Evolutionary conservation across 2,329 filamentous ascomycete genomes (phyloP), one percentile per base, ranked within the genome.

Genomic region (Alternaria solani): DNA sequence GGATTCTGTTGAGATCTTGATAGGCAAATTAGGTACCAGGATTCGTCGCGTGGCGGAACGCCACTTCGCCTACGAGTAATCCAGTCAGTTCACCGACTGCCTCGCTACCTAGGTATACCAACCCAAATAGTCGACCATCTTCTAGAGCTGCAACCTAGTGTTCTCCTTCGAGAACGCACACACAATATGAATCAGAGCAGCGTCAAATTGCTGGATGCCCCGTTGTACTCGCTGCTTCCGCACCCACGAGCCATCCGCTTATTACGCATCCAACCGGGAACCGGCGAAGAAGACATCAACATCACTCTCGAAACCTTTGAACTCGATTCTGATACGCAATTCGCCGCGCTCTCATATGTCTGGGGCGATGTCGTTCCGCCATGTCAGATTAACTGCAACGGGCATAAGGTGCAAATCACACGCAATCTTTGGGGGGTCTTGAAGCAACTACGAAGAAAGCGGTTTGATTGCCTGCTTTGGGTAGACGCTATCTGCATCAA

Each of bases 401-500:
- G 51, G 11, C 41, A 54, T 28, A 34, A 8, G 9, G n/a, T 0
- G 26, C 7, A 1, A 12, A 14, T 54, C 14, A 54, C 30, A 38
- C 18, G 25, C 8, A 54, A 28, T 46, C 51, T 54, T 5, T 32
- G n/a, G 26, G 41, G 20, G 8, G 39, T 34, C 18, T 18, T 54
- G 9, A 38, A 2, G 11, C 51, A 54, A 18, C 26, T 54, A 26
- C 41, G 11, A 4, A 16, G 28, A 28, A 30, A 46, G 8, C 3
- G 12, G 5, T 28, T 44, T 20, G 38, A 53, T 3, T 28, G 56
- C 36, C n/a, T 51, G 16, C 34, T 63, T 12, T 62, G 55, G 59
- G 28, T 30, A 30, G 28, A 30, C 28, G 28, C 11, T 30, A 12
- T 30, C 9, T 30, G 28, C 28, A 30, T 30, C 28, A 30, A 30